phyloP scores from a whole-genome alignment of 2,329 filamentous ascomycete species.

The Spiromastix sp. region DNA sequence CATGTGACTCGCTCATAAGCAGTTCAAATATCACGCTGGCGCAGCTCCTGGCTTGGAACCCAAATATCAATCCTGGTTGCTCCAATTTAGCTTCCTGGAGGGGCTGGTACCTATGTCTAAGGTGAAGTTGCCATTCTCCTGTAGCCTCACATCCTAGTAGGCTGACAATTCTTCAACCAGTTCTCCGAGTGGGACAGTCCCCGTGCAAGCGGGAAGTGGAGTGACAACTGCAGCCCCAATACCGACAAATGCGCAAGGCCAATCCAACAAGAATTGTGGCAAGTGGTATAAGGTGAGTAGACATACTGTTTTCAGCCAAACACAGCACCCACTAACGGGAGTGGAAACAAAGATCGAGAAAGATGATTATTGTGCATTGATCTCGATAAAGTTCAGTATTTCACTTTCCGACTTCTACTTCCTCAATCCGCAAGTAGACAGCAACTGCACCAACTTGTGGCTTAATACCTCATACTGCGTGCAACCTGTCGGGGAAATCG shows the following conservation, averaged over 20 bases:
- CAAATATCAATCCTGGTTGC: slow-evolving; percentile 9
- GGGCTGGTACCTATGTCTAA: slow-evolving; percentile 1
- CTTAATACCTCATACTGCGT: slow-evolving; percentile 1
- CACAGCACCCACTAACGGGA: neutral
- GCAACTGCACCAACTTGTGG: slow-evolving; percentile 7
- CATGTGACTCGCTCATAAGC: slow-evolving; percentile 6
- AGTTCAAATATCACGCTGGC: slow-evolving; percentile 6
- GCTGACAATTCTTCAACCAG: neutral
- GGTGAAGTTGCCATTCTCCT: neutral
- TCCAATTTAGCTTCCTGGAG: slow-evolving; percentile 7
- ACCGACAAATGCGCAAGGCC: neutral
- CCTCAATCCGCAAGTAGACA: slow-evolving; percentile 6
- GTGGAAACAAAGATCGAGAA: neutral
- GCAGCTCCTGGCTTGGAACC: slow-evolving; percentile 12
- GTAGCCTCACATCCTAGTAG: too few relatives aligned
- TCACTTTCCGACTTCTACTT: slow-evolving; percentile 7
- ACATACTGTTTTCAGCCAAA: neutral
- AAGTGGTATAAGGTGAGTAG: neutral
- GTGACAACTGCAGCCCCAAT: neutral
- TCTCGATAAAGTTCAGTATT: slow-evolving; percentile 6
- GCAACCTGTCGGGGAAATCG: neutral
- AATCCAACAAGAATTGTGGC: slow-evolving; percentile 1
- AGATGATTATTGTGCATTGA: slow-evolving; percentile 6
- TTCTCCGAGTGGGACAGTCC: neutral
- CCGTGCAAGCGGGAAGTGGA: neutral